A percentile compares a stretch with the other conserved stretches of the same genome.
These are phyloP conservation scores for Podila epicladia DNA, from an alignment of 192 early-diverging fungal genomes.

Conservation along the genomic window DNA sequence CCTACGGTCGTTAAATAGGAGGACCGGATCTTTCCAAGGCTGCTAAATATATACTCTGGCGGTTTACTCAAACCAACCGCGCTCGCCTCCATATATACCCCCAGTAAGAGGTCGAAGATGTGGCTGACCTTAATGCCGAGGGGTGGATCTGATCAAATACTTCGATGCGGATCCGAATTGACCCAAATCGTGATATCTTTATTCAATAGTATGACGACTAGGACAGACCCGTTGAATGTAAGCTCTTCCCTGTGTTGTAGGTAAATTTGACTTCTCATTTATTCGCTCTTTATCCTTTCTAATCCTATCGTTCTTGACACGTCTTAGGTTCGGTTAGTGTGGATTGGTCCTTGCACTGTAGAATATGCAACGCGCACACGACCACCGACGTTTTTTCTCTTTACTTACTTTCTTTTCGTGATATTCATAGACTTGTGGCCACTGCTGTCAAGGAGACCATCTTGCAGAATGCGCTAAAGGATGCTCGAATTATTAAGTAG, in stretches of 20 bases:
- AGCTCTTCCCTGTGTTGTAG: too few relatives aligned
- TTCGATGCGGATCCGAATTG: too few relatives aligned
- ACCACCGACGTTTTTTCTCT: too few relatives aligned
- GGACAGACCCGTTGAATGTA: slow-evolving; percentile 90
- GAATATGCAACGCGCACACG: too few relatives aligned
- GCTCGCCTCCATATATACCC: slow-evolving; percentile 76
- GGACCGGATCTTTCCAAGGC: slow-evolving; percentile 78
- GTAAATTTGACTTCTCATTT: too few relatives aligned
- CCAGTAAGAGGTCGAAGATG: slow-evolving; percentile 65
- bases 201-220: slow-evolving; percentile 75
- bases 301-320: background rate
- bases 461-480: slow-evolving; percentile 83
- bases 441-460: slow-evolving; percentile 94
- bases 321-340: slow-evolving; percentile 7
- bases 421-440: slow-evolving; percentile 72
- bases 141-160: background rate
- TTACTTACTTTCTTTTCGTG: too few relatives aligned
- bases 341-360: too few relatives aligned
- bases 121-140: too few relatives aligned
- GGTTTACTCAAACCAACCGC: slow-evolving; percentile 87
- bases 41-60: slow-evolving; percentile 88
- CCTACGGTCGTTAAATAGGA: background rate
- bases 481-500: too few relatives aligned
- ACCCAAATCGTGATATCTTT: slow-evolving; percentile 2
- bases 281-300: background rate